A percentile compares a stretch with the other conserved stretches of the same genome.
Conservation (phyloP, 352 stramenopile genomes). For the Phytophthora foliorum region DNA sequence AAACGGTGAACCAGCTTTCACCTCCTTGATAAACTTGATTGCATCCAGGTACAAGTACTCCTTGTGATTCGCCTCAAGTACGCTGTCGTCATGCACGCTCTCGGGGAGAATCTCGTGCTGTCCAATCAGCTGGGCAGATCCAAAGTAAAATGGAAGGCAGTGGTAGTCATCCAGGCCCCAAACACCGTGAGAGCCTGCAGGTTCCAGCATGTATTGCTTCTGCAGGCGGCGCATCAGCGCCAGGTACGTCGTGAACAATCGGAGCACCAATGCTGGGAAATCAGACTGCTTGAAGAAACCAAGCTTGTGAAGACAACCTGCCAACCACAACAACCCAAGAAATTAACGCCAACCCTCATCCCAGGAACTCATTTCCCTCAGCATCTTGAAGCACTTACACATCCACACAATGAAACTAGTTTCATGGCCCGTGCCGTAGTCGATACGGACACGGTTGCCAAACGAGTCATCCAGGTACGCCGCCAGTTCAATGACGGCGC, state of each 20-base stretch:
- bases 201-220: slow-evolving; percentile 98
- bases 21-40: slow-evolving; percentile 93
- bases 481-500: slow-evolving; percentile 91
- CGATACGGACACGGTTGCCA: slow-evolving; percentile 96
- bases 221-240: slow-evolving; percentile 95
- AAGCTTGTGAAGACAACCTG: slow-evolving; percentile 90
- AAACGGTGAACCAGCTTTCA: slow-evolving; percentile 93
- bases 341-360: slow-evolving; percentile 13
- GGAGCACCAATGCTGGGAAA: slow-evolving; percentile 90
- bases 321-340: slow-evolving; percentile 6
- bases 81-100: slow-evolving; percentile 75
- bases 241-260: slow-evolving; percentile 95
- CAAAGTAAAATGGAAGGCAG: slow-evolving; percentile 98
- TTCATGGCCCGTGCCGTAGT: slow-evolving; percentile 99
- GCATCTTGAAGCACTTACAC: slow-evolving; percentile 53
- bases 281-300: slow-evolving; percentile 89
- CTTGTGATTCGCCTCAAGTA: slow-evolving; percentile 66
- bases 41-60: slow-evolving; percentile 95
- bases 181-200: slow-evolving; percentile 98
- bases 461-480: slow-evolving; percentile 97
- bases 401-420: slow-evolving; percentile 98
- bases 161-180: slow-evolving; percentile 99
- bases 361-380: slow-evolving; percentile 7
- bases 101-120: slow-evolving; percentile 77
- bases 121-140: slow-evolving; percentile 94